Percentiles rank a stretch among this genome's conserved stretches.
phyloP scores from a whole-genome alignment of 441 rosid genomes.

The Rhodomyrtus psidioides region DNA sequence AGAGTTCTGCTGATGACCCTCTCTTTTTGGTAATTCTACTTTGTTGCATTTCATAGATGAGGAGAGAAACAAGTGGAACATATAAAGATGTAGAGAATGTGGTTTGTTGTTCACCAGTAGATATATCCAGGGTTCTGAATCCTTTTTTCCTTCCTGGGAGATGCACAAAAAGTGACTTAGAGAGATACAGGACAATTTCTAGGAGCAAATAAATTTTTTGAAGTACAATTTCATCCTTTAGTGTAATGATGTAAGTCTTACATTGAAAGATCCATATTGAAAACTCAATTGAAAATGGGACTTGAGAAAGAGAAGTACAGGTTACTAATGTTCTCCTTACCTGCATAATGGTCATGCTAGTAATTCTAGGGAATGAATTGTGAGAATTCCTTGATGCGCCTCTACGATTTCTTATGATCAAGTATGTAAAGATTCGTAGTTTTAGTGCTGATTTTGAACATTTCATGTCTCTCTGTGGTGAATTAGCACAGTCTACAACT shows the following conservation, averaged over 20 bases:
- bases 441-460: background rate
- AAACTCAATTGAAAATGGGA: too few relatives aligned
- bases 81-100: background rate
- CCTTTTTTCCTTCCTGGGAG: background rate
- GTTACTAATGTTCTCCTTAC: too few relatives aligned
- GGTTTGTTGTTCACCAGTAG: background rate
- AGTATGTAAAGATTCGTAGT: background rate
- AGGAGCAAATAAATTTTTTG: background rate
- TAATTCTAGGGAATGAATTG: background rate
- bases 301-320: too few relatives aligned
- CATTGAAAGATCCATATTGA: background rate
- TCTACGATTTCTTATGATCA: background rate
- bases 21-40: background rate
- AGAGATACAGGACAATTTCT: background rate
- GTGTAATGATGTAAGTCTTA: background rate
- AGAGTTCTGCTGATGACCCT: background rate
- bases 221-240: background rate
- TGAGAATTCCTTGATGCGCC: background rate
- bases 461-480: background rate
- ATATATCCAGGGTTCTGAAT: background rate
- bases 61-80: background rate
- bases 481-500: background rate
- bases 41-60: background rate
- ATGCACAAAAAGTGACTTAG: background rate
- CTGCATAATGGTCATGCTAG: too few relatives aligned